Conservation (phyloP, 208 protist genomes). For the Wallacemonas sp. region DNA sequence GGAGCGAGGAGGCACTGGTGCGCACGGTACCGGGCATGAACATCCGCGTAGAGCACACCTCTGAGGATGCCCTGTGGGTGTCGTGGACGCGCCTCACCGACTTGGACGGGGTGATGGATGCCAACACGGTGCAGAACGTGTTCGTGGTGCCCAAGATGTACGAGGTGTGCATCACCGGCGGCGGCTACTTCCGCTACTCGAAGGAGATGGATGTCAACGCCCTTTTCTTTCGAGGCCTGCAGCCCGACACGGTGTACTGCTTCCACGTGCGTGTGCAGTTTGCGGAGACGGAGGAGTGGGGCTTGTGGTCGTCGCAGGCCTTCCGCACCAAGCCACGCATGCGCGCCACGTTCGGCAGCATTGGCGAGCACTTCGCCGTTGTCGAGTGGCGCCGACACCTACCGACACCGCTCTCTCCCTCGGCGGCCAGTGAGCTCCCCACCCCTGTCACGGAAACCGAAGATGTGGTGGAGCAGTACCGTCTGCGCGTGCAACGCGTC, state of each 20-base stretch:
- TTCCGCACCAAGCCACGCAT: conserved; percentile 84
- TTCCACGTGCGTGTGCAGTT: conserved; percentile 81
- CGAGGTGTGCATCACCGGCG: conserved; percentile 76
- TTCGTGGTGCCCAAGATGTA: conserved; percentile 77
- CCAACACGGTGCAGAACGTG: conserved; percentile 78
- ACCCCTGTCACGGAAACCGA: conserved; percentile 53
- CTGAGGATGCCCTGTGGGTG: conserved; percentile 89
- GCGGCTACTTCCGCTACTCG: conserved; percentile 72
- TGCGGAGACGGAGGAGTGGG: conserved; percentile 76
- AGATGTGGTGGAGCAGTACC: conserved; percentile 85
- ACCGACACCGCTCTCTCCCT: conserved; percentile 23
- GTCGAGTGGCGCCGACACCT: conserved; percentile 90
- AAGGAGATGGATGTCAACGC: conserved; percentile 67
- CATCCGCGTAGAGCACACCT: conserved; percentile 81
- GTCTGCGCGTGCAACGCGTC: conserved; percentile 83
- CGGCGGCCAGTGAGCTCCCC: conserved; percentile 2
- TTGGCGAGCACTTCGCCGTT: conserved; percentile 91
- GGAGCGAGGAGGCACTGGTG: conserved; percentile 85
- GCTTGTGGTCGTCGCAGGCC: conserved; percentile 73
- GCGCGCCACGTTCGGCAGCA: conserved; percentile 87
- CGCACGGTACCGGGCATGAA: conserved; percentile 85
- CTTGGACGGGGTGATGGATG: conserved; percentile 43
- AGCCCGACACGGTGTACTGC: conserved; percentile 84
- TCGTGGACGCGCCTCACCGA: conserved; percentile 79
- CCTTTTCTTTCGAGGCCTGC: conserved; percentile 87